Evolutionary conservation across 176 grass and related monocot genomes (phyloP), one percentile per base, ranked within the genome.

Genomic region (Avena eriantha): DNA sequence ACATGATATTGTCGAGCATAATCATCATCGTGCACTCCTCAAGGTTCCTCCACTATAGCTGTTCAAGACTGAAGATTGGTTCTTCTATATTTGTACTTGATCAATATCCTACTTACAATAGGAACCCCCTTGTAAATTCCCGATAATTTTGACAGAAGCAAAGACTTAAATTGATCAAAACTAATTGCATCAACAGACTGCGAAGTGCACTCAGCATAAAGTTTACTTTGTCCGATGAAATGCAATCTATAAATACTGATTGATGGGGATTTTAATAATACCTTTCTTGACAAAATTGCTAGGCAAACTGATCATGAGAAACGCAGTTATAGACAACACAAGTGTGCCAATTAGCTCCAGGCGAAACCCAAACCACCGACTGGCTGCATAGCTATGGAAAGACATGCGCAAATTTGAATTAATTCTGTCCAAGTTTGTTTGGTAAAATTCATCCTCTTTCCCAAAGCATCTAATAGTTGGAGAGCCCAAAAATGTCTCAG

Each of bases 281-380:
- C 96, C 96, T 93, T 91, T 95, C 85, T 91, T 91, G 74, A 98
- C 94, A 94, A 96, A 94, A 77, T 93, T 95, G 82, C 56, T 87
- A 24, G 92, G 96, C 53, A 98, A 76, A 43, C 79, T 94, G 36
- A 96, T 93, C 92, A 96, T 96, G 31, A 98, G 92, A 81, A 98
- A 89, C 82, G 96, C 93, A 33, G 93, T 96, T 70, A 91, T 80
- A 47, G 90, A 92, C 70, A 98, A 80, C 58, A 96, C 82, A 9
- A 94, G 90, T 80, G 88, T 96, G 74, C 96, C 93, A 83, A 98
- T 90, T 84, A 98, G 61, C 88, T 98, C 92, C 65, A 98, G 57
- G 21, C 96, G 86, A 64, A 98, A 98, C 35, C 96, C 96, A 0
- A 98, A 90, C 96, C 96, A 98, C 58, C 95, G 93, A 19, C 94